Base-by-base conservation (phyloP, 495 filamentous ascomycete species). In the Penicillium lagena region DNA sequence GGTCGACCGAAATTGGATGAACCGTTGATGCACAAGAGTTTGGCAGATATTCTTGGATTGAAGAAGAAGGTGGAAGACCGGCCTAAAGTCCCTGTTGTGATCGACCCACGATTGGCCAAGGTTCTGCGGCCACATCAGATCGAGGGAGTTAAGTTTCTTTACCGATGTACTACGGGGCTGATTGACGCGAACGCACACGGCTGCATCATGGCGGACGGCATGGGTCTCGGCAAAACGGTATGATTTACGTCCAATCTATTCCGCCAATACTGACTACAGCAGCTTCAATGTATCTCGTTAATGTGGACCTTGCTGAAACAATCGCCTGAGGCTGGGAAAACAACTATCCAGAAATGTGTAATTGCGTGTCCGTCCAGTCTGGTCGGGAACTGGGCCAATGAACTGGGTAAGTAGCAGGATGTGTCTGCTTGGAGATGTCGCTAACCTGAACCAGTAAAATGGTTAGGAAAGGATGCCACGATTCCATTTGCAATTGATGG, bases 161-260 rank as follows among this genome's bases (percentile, higher is more conserved):
- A 97, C 63, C 76, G 79, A 41, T 94, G 87, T 61, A 89, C 89
- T 13, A 97, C 91, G 17, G 93, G 93, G 7, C 75, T 97, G 77
- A 82, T 97, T 51, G 93, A 99, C 59, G 78, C 83, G 35, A 93
- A 90, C 45, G 94, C 94, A 15, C 87, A 96, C 66, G 93, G 93
- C 0, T 97, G 93, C 60, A 99, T 99, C 60, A 99, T 99, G 93
- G 93, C 93, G 51, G 93, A 99, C 59, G 93, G 96, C 55, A 99
- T 99, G 93, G 93, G 93, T 36, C 66, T 99, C 29, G 93, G 93
- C 37, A 99, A 99, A 69, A 99, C 93, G 10, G 74, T 95, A 70
- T 37, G 67, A 31, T 30, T 12, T 36, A 13, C 14, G 29, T 9
- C 22, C 14, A 0, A 37, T 12, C 27, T 35, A 12, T 12, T n/a